Base-by-base conservation (phyloP, 2,329 filamentous ascomycete species). In the Shiraia sp. region DNA sequence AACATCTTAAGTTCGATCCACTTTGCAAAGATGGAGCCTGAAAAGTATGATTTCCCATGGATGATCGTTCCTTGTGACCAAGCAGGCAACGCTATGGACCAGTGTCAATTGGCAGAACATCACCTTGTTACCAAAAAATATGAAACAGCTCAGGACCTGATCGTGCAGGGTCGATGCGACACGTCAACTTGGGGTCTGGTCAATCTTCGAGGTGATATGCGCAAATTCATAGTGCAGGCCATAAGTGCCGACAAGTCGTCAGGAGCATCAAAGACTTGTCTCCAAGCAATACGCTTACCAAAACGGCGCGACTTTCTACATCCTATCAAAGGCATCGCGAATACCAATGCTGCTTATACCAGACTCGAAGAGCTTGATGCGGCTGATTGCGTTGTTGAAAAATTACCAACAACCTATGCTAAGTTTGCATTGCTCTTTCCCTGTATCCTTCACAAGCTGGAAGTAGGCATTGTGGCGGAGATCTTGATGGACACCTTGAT, bases 361-460 rank as follows among this genome's bases (percentile, higher is more conserved):
- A 81, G 71, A 54, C 24, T 79, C 75, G 54, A 70, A 4, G 72
- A 77, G 4, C 60, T 85, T 3, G 77, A 78, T 0, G 59, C 72
- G 2, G 51, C 68, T 0, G 69, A 69, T n/a, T 81, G 81, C 39
- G 75, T 61, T 0, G 61, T 77, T 15, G 71, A 75, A 29, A 68
- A 61, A 14, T 57, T 82, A 1, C 78, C 79, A 1, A 51, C 66
- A 0, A 46, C 55, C 10, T 76, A 77, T 48, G 69, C 75, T 0
- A 60, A 74, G 13, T 72, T 82, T 46, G 76, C 77, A 0, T 66
- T 85, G 38, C 75, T 93, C 26, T 76, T 93, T 4, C 90, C 91
- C 0, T 84, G 83, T 0, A 81, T 96, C 25, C 72, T 87, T 12
- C 81, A 89, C 51, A 80, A 80, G n/a, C 56, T 92, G 2, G 86